phyloP scores from a whole-genome alignment of 495 filamentous ascomycete species.

The Lepidopterella palustris region DNA sequence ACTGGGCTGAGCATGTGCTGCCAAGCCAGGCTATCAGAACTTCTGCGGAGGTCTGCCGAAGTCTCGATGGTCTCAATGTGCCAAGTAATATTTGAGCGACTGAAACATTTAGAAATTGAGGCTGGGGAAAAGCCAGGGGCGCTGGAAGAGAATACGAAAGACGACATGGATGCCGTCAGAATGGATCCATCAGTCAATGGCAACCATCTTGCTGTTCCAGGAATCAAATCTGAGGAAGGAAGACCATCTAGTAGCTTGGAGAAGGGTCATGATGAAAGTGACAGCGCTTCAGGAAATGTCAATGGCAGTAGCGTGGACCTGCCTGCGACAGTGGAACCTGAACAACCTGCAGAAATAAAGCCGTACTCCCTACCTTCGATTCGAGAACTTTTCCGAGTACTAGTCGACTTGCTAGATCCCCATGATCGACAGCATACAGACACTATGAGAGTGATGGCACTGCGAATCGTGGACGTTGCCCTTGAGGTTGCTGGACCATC shows the following conservation, averaged over 20 bases:
- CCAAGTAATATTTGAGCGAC: constrained; percentile 88
- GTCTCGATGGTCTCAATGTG: constrained; percentile 99
- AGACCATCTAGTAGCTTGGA: constrained; percentile 23
- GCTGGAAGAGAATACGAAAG: constrained; percentile 54
- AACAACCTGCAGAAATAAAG: constrained; percentile 50
- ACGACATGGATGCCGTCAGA: constrained; percentile 67
- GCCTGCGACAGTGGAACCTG: constrained; percentile 19
- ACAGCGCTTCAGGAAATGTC: constrained; percentile 14
- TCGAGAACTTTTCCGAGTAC: constrained; percentile 82
- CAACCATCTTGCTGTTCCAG: constrained; percentile 48
- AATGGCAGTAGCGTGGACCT: constrained; percentile 34
- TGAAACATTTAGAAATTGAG: constrained; percentile 78
- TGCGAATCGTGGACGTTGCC: constrained; percentile 95
- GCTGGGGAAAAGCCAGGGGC: constrained; percentile 52
- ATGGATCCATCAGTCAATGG: constrained; percentile 87
- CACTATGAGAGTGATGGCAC: constrained; percentile 91
- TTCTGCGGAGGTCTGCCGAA: constrained; percentile 84
- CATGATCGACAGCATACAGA: constrained; percentile 89
- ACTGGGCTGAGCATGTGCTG: constrained; percentile 96
- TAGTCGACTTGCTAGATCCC: constrained; percentile 92
- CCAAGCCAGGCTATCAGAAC: constrained; percentile 82
- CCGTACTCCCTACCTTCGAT: constrained; percentile 94
- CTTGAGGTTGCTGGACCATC: constrained; percentile 94
- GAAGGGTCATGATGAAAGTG: constrained; percentile 11
- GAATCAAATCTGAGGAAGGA: constrained; percentile 32